Conservation (phyloP, 257 asterid genomes). For the Catharanthus roseus region DNA sequence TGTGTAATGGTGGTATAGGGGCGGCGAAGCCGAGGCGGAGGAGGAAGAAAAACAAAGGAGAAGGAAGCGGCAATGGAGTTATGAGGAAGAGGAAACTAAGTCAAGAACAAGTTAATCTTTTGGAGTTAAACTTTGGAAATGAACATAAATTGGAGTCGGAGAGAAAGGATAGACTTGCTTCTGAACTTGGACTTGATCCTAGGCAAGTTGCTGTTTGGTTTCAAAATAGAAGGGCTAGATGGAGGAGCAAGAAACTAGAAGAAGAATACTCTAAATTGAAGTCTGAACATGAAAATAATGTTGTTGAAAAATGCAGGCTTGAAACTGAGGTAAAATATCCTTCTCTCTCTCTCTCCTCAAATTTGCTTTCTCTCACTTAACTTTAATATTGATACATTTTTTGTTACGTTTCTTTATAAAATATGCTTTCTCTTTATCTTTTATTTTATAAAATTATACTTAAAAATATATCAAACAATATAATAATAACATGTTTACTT, state of each 20-base stretch:
- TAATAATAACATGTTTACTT: no score
- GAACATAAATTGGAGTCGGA: conserved; percentile 85
- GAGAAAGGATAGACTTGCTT: conserved; percentile 77
- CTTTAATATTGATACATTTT: no score
- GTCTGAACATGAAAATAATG: conserved; percentile 42
- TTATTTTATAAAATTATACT: no score
- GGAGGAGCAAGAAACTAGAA: conserved; percentile 85
- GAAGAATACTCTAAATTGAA: conserved; percentile 63
- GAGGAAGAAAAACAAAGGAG: conserved; percentile 35
- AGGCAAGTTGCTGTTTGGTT: conserved; percentile 99
- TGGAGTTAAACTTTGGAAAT: conserved; percentile 56
- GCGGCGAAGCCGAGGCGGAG: conserved; percentile 27
- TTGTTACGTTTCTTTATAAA: no score
- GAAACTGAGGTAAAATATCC: conserved; percentile 47
- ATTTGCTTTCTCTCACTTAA: neutral
- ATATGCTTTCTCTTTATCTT: no score
- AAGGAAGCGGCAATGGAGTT: conserved; percentile 22
- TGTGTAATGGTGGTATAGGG: conserved; percentile 7
- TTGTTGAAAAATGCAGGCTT: conserved; percentile 62
- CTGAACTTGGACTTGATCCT: conserved; percentile 77
- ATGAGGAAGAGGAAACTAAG: conserved; percentile 82
- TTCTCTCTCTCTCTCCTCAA: neutral
- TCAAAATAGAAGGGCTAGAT: conserved; percentile 80
- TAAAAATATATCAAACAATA: no score
- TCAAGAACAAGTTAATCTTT: conserved; percentile 49